Base-by-base conservation (phyloP, 2,329 filamentous ascomycete species). In the Diplodia seriata region DNA sequence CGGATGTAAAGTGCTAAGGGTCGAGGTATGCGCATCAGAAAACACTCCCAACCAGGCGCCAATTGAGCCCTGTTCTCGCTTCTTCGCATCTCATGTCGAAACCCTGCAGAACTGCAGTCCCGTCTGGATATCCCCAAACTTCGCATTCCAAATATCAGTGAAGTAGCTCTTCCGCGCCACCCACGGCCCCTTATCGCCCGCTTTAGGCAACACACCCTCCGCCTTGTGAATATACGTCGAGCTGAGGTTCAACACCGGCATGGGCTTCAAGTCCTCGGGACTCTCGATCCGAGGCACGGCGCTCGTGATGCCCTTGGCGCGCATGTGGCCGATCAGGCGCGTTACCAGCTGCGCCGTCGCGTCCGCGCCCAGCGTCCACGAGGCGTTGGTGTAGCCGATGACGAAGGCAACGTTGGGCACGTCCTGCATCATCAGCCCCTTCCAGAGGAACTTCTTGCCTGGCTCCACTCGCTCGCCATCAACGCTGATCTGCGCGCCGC, bases 341-440 rank as follows among this genome's bases (percentile, higher is more conserved):
- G 82, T 78, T 4, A 85, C 77, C 1, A 87, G 79, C 31, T 79
- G 78, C 0, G 82, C 81, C 1, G 84, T 84, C 0, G 81, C 82
- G 68, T 91, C 88, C 0, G 85, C 84, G 1, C 87, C 87, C 0
- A 89, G 79, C 0, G 88, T 90, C 88, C 89, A 91, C 0, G 85
- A 83, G 0, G 83, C 83, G 50, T 87, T 84, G 33, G 83, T 82
- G 75, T 90, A 91, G 3, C 89, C 89, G 12, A 88, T 79, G 15
- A 87, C 81, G 72, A 87, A 82, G 26, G 84, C 78, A 7, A 87
- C 68, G 73, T 91, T 91, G 1, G 89, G 89, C 1, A 90, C 76
- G 56, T 85, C 85, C 70, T 89, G 82, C 0, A 91, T 74, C 88
- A 91, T 89, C 55, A 82, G 78, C 7, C 83, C 80, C 71, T 86